Evolutionary conservation across 345 rosid genomes (phyloP), one percentile per base, ranked within the genome.

Genomic region (Alliaria petiolata): DNA sequence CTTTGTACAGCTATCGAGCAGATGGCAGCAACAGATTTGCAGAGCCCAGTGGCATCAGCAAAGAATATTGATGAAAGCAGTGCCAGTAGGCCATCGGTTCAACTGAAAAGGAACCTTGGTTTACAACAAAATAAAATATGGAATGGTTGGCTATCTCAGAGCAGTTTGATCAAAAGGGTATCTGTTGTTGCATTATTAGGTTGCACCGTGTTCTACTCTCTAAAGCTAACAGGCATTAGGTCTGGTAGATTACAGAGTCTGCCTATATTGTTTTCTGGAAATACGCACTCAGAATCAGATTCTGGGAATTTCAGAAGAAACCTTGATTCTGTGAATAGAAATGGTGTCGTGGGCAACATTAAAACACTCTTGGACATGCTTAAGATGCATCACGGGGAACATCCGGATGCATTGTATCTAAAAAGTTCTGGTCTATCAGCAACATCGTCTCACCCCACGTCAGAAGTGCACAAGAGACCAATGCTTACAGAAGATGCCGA

Each of bases 401-500:
- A 63, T 56, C 50, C 75, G 44, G 83, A 71, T 65, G 70, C 79
- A 72, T 50, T 71, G 63, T 76, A 70, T 56, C 39, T 62, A 22
- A 75, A 80, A 60, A 80, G 62, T 51, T 57, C 84, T 11, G 57
- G 75, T 63, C 82, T 79, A 46, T 74, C 84, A 50, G 78, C 87
- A 75, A 75, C 85, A 58, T 40, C 79, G 66, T 75, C 88, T 67
- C 79, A 83, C 31, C 80, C 85, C 11, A 65, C 42, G 26, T 57
- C 67, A 22, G 75, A 69, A 44, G 70, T 71, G 46, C 73, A 81
- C 47, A 85, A 78, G 79, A 88, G 80, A 75, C 80, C 78, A 50
- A 95, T 95, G 97, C 79, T 87, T 55, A 57, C 79, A 44, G 93
- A 89, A 79, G 97, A 95, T 51, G 97, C 99, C 33, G 99, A 95